Conservation (phyloP, 208 protist species). For the Trypanosoma platydactyli region DNA sequence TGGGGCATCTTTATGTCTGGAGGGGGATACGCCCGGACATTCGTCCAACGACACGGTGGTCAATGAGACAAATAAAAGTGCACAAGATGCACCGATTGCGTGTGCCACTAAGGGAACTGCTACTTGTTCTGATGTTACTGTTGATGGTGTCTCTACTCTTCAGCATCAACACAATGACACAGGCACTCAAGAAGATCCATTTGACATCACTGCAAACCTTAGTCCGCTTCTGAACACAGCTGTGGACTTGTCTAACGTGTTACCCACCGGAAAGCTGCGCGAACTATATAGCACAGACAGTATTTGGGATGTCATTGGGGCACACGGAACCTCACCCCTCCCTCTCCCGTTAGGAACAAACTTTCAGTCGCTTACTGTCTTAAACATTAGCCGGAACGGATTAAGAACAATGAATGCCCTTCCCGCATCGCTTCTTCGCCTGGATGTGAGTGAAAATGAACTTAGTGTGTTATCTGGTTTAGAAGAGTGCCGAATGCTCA, state of each 20-base stretch:
- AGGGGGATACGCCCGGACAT: too few species aligned
- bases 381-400: conserved; percentile 68
- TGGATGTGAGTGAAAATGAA: conserved; percentile 83
- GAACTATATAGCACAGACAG: conserved; percentile 29
- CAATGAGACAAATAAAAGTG: too few species aligned
- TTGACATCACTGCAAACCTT: conserved; percentile 78
- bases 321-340: conserved; percentile 22
- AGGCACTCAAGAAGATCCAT: conserved; percentile 28
- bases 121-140: not conserved
- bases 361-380: conserved; percentile 58
- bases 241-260: conserved; percentile 57
- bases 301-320: conserved; percentile 62
- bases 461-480: conserved; percentile 54
- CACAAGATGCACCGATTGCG: not conserved
- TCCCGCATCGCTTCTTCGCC: conserved; percentile 66
- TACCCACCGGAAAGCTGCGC: conserved; percentile 31
- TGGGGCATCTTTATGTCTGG: too few species aligned
- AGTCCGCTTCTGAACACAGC: conserved; percentile 65
- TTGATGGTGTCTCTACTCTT: too few species aligned
- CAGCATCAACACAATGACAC: too few species aligned
- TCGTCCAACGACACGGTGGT: too few species aligned
- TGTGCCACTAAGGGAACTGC: not conserved
- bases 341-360: not conserved
- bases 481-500: conserved; percentile 69
- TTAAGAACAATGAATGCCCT: conserved; percentile 46